Conservation (phyloP, 768 basidiomycete species). For the Auriscalpium orientale region DNA sequence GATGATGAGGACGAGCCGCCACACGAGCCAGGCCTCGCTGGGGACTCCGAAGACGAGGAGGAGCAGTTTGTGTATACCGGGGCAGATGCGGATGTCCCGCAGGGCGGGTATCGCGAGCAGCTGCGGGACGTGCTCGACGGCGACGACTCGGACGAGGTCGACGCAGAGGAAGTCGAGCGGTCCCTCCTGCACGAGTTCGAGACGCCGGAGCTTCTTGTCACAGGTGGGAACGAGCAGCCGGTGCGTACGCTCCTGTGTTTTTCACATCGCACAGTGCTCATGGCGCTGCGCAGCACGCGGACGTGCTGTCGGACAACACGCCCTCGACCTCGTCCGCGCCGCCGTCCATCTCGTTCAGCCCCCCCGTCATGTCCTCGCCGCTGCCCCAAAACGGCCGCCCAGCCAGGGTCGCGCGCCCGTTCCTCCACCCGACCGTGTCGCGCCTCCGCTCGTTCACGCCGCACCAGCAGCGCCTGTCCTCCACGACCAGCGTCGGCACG, state of each 20-base stretch:
- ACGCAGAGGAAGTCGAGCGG: constrained; percentile 38
- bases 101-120: constrained; percentile 55
- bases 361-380: constrained; percentile 34
- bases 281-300: constrained; percentile 26
- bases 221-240: constrained; percentile 5
- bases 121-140: constrained; percentile 66
- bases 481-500: constrained; percentile 37
- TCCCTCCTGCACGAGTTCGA: constrained; percentile 32
- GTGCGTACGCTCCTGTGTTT: constrained; percentile 24
- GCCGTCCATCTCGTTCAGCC: constrained; percentile 27
- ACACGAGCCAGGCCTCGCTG: constrained; percentile 8
- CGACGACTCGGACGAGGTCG: constrained; percentile 47
- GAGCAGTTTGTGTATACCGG: constrained; percentile 70
- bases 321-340: constrained; percentile 30
- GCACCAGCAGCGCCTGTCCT: constrained; percentile 33
- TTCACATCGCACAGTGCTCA: constrained; percentile 18
- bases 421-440: constrained; percentile 68
- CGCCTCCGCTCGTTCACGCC: constrained; percentile 69
- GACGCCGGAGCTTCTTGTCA: not conserved
- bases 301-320: constrained; percentile 20
- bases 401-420: constrained; percentile 43
- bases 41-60: constrained; percentile 31
- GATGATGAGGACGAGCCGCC: constrained; percentile 24
- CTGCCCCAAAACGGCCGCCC: constrained; percentile 21
- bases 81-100: constrained; percentile 45